Evolutionary conservation across 768 basidiomycete species (phyloP).

Genomic region (Dendrothele bispora): DNA sequence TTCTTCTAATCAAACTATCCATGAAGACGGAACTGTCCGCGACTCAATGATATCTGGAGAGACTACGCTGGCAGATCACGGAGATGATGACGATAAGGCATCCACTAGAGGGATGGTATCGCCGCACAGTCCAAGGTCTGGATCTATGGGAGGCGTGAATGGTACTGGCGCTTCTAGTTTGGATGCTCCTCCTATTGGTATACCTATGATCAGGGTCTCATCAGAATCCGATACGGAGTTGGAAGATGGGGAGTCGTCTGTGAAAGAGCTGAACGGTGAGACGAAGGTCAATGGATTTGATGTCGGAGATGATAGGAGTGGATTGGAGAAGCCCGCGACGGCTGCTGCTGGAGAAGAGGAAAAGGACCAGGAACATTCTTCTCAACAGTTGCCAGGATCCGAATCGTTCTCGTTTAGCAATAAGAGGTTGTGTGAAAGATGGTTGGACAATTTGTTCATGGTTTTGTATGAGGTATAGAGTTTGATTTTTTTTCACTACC

Average conservation of each 20-base stretch:
- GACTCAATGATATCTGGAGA: constrained; percentile 19
- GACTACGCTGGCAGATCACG: constrained; percentile 21
- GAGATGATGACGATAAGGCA: constrained; percentile 61
- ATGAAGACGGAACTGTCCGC: constrained; percentile 17
- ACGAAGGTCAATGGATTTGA: constrained; percentile 30
- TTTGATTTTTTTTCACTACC: background rate
- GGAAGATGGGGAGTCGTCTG: constrained; percentile 30
- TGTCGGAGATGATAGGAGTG: constrained; percentile 18
- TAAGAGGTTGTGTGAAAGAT: constrained; percentile 94
- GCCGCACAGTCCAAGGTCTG: constrained; percentile 22
- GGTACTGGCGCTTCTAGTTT: background rate
- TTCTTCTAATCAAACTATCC: constrained; percentile 58
- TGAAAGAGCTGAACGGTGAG: constrained; percentile 30
- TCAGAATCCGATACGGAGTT: constrained; percentile 59
- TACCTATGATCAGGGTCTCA: constrained; percentile 80
- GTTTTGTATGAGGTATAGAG: constrained; percentile 86
- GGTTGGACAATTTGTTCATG: constrained; percentile 99
- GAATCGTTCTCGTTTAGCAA: constrained; percentile 91
- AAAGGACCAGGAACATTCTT: constrained; percentile 20
- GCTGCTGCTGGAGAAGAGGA: constrained; percentile 50
- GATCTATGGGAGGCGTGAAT: background rate
- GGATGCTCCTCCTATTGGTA: constrained; percentile 16
- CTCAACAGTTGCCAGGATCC: constrained; percentile 28
- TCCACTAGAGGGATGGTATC: constrained; percentile 65
- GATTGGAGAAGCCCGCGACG: constrained; percentile 48